Conservation (phyloP, 2,329 filamentous ascomycete species). For the Hypoxylon sp. region DNA sequence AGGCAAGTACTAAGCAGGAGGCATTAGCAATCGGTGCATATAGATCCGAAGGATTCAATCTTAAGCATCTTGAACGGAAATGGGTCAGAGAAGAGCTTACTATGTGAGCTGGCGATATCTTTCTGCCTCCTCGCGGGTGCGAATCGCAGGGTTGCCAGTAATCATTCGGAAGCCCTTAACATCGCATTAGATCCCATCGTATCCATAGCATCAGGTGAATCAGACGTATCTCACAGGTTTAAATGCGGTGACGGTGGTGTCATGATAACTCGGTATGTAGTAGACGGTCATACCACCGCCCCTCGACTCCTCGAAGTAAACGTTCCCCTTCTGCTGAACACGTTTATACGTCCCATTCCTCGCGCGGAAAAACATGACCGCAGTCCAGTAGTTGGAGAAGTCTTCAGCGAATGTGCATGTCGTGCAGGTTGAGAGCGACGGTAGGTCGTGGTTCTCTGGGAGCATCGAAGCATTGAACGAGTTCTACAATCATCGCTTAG, state of each 20-base stretch:
- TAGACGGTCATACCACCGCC: conserved; percentile 55
- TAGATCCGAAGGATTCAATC: no score
- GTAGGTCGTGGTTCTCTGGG: conserved; percentile 41
- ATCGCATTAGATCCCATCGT: conserved; percentile 8
- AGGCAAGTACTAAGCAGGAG: conserved; percentile 48
- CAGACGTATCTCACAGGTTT: conserved; percentile 45
- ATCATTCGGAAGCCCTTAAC: conserved; percentile 53
- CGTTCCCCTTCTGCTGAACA: conserved; percentile 41
- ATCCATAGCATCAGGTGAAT: conserved; percentile 7
- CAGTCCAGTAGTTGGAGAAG: conserved; percentile 54
- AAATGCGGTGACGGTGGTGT: conserved; percentile 53
- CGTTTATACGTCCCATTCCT: conserved; percentile 50
- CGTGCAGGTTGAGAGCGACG: conserved; percentile 50
- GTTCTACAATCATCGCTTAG: conserved; percentile 34
- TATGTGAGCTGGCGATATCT: conserved; percentile 54
- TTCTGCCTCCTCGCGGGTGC: conserved; percentile 46
- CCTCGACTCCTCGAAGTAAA: conserved; percentile 46
- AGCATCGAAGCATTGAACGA: conserved; percentile 47
- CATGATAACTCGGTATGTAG: conserved; percentile 48
- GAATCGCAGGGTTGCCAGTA: conserved; percentile 49
- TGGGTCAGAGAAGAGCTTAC: no score
- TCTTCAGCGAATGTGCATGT: conserved; percentile 55
- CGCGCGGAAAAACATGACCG: conserved; percentile 51
- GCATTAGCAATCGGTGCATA: no score
- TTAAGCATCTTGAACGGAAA: no score